These are phyloP conservation scores for Diaporthe humulicola DNA, from an alignment of 2,329 filamentous ascomycete genomes.

Conservation along the genomic window DNA sequence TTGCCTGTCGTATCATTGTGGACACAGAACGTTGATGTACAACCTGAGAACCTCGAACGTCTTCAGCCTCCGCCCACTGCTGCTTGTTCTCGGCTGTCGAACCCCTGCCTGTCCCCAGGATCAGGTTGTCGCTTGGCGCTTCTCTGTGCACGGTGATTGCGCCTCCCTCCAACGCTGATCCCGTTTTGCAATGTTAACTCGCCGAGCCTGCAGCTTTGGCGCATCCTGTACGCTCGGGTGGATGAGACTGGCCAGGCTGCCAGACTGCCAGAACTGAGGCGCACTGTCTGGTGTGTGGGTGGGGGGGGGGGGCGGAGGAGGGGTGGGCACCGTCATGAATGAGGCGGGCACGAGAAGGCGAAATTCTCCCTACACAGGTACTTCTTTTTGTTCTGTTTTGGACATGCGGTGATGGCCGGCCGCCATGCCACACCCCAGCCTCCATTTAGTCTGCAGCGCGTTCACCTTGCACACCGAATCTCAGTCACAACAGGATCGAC, in stretches of 20 bases:
- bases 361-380: neutral
- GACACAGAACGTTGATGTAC: conserved; percentile 17
- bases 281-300: neutral
- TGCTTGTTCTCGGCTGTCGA: conserved; percentile 15
- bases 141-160: conserved; percentile 2
- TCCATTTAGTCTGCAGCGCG: neutral
- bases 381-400: neutral
- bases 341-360: neutral
- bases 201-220: conserved; percentile 4
- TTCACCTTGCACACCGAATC: conserved; percentile 30
- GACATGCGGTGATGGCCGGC: conserved; percentile 14
- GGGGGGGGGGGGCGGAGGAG: neutral
- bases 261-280: neutral
- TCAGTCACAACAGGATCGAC: conserved; percentile 23
- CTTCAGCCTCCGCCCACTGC: conserved; percentile 20
- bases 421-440: conserved; percentile 15
- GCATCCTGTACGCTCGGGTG: conserved; percentile 8
- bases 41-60: conserved; percentile 7
- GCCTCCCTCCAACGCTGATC: conserved; percentile 14
- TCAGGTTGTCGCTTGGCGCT: conserved; percentile 24
- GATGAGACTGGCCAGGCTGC: neutral
- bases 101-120: conserved; percentile 12
- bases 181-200: neutral
- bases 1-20: neutral
- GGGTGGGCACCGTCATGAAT: neutral